Base-by-base conservation (phyloP, 345 rosid genomes). In the Populus alba region DNA sequence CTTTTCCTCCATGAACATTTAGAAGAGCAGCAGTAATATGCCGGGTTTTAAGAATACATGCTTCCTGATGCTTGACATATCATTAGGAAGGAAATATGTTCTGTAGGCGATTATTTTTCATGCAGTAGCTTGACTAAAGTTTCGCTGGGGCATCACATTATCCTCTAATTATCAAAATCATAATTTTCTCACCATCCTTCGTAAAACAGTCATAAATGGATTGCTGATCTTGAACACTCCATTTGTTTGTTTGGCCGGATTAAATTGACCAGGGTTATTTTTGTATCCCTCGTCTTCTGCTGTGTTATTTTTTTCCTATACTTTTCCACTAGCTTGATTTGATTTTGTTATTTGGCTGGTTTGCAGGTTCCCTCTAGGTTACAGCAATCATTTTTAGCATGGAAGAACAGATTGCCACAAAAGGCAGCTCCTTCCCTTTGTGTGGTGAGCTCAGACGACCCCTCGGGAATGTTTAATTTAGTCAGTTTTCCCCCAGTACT, bases 341-440 rank as follows among this genome's bases (percentile, higher is more conserved):
- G 70, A 63, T 39, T 6, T 18, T 22, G 7, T 51, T 22, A 43
- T 47, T 49, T 27, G 68, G 45, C 59, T 63, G 66, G 33, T 78
- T 74, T 70, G 78, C 88, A 92, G 97, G 91, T 92, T 78, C 92
- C 97, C 41, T 87, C 88, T 22, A 65, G 81, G 74, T 77, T 94
- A 78, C 87, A 75, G 59, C 78, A 77, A 29, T 87, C 95, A 12
- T 82, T 89, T 87, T 71, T 69, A 39, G 83, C 86, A n/a, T 83
- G 91, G 92, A 92, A 86, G 83, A 85, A 73, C 57, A 82, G 82
- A 81, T 79, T 79, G 66, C 84, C 68, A 7, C 79, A 59, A 82
- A 83, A 85, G 69, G 78, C 72, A 41, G 35, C 74, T 69, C 59
- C 77, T 72, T 41, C 73, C 38, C 76, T 80, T 68, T 70, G 22